These are phyloP conservation scores for Meira miltonrushii DNA, from an alignment of 1,284 basidiomycete species.

Conservation along the genomic window DNA sequence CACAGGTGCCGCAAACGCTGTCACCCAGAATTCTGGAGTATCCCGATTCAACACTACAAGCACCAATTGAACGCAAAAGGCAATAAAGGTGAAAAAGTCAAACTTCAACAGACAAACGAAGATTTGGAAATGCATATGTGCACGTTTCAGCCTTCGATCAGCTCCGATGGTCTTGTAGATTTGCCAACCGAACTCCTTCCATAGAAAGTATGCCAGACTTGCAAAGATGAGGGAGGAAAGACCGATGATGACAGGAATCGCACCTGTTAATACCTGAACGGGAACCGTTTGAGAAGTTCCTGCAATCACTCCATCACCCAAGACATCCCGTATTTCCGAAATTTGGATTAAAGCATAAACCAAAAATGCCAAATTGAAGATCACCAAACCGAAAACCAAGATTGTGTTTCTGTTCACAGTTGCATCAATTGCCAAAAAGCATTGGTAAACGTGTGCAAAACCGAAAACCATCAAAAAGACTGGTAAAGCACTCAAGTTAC, in stretches of 20 bases:
- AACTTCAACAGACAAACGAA: slow-evolving; percentile 43
- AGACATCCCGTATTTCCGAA: slow-evolving; percentile 37
- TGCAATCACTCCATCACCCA: slow-evolving; percentile 33
- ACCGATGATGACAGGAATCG: slow-evolving; percentile 39
- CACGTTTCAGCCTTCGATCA: slow-evolving; percentile 30
- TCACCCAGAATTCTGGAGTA: slow-evolving; percentile 32
- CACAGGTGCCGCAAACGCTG: slow-evolving; percentile 37
- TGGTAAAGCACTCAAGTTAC: slow-evolving; percentile 23
- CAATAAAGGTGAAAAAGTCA: slow-evolving; percentile 43
- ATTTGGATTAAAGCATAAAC: slow-evolving; percentile 41
- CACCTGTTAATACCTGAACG: slow-evolving; percentile 40
- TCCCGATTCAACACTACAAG: slow-evolving; percentile 37
- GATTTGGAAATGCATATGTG: slow-evolving; percentile 38
- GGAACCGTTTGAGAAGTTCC: slow-evolving; percentile 37
- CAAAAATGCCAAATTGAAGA: slow-evolving; percentile 33
- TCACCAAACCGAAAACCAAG: slow-evolving; percentile 32
- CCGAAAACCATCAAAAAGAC: slow-evolving; percentile 41
- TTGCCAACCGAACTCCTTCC: slow-evolving; percentile 44
- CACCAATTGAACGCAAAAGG: slow-evolving; percentile 43
- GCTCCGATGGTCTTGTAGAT: slow-evolving; percentile 44
- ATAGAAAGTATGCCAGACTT: slow-evolving; percentile 30
- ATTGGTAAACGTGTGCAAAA: slow-evolving; percentile 39
- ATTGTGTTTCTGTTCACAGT: slow-evolving; percentile 41
- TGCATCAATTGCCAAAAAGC: slow-evolving; percentile 37
- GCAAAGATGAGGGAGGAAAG: slow-evolving; percentile 29